Base-by-base conservation (phyloP, 805 yeast species). In the Kuraishia floccosa region DNA sequence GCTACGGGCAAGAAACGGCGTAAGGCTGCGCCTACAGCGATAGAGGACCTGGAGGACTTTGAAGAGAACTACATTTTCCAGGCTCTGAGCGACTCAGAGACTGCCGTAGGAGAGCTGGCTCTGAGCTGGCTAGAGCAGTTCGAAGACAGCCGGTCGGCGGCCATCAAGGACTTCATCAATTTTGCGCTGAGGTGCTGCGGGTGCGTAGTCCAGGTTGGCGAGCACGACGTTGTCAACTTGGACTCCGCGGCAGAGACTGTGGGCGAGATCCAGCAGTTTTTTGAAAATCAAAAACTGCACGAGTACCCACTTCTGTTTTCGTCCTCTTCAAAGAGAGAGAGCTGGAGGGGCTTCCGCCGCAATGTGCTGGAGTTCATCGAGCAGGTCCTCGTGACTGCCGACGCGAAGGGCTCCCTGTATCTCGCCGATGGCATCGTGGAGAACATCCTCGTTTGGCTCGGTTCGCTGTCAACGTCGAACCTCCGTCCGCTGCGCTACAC, bases 141-240 rank as follows among this genome's bases (percentile, higher is more conserved):
- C 40, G 56, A 50, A 27, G 54, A 47, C 8, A 56, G 60, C 34
- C 51, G 60, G 29, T 58, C 60, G 33, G 47, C 47, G 10, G 76
- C 86, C 2, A 52, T 82, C 31, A 68, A 73, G 27, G 71, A 70
- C 23, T 52, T 86, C 30, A 54, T 86, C 26, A 86, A 87, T 49
- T 60, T 85, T 30, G 41, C 83, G 1, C 54, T 87, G 25, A 61
- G 86, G 35, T 60, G 76, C 30, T 73, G 83, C 47, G 95, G 95
- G 0, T 77, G 86, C 30, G 62, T 72, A 14, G 61, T 73, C 2
- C 69, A 68, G 17, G 68, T 83, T 7, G 76, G 76, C 36, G 70
- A 72, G 17, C 94, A 87, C 49, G 96, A 86, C 48, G 75, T 84
- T 30, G 61, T 44, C 4, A 49, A 46, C 35, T 32, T 48, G 2